phyloP scores from a whole-genome alignment of 139 green algal species.

The Bryopsis sp. region DNA sequence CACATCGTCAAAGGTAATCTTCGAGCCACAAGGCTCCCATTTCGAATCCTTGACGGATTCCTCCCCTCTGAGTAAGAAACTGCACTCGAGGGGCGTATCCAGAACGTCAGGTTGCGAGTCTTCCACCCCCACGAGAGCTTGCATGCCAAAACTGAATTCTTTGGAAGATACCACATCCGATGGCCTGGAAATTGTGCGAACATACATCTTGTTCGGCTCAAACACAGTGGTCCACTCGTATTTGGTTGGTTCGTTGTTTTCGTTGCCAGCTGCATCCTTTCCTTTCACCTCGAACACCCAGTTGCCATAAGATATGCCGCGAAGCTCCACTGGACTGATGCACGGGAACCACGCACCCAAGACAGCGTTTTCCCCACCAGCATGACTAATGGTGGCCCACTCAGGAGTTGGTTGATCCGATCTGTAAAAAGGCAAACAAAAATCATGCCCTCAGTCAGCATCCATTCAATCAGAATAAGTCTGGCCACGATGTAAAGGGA shows the following conservation, averaged over 20 bases:
- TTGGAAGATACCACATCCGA: background rate
- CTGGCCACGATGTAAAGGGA: too few relatives aligned
- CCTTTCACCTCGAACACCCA: conserved; percentile 19
- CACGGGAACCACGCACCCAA: conserved; percentile 10
- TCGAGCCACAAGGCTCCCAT: too few relatives aligned
- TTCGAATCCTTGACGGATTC: too few relatives aligned
- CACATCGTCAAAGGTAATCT: too few relatives aligned
- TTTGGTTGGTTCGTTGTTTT: background rate
- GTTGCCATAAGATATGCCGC: conserved; percentile 22
- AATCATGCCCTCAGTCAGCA: too few relatives aligned
- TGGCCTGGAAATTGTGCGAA: background rate
- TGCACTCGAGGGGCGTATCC: background rate
- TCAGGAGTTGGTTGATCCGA: too few relatives aligned
- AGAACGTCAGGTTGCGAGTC: background rate
- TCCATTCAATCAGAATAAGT: too few relatives aligned
- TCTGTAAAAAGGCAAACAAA: too few relatives aligned
- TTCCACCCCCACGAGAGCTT: background rate
- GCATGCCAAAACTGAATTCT: conserved; percentile 1
- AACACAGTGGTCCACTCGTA: background rate
- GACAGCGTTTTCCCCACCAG: background rate
- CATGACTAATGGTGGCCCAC: background rate
- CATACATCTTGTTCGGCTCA: background rate
- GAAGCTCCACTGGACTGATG: conserved; percentile 15
- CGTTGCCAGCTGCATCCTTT: conserved; percentile 7
- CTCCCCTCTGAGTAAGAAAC: background rate